Evolutionary conservation across 1,139 yeast genomes (phyloP), one percentile per base, ranked within the genome.

Genomic region (Zhuliangozyma blackwelliae): DNA sequence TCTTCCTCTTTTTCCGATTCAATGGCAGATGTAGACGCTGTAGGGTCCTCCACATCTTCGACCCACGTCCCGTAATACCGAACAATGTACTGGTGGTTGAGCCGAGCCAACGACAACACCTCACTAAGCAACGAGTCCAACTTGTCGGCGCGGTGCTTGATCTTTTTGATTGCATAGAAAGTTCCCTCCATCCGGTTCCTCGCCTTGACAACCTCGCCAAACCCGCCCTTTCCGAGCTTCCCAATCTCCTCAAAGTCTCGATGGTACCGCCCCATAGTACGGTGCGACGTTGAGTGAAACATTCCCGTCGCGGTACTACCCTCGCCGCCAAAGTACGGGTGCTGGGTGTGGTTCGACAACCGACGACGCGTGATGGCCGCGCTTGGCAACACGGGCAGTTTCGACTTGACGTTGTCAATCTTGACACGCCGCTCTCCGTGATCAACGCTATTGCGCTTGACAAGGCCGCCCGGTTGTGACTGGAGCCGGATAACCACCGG

Each of bases 41-140:
- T 26, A 20, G 43, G 35, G 6, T 46, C 51, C 23, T 40, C 46
- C 4, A 80, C 77, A 37, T 82, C 87, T 54, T 92, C 98, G 3
- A 92, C 77, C 99, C 98, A 94, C 0, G 97, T 95, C 2, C 97
- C 95, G 61, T 87, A 92, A 56, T 94, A 94, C 38, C 98, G 66
- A 2, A 94, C 98, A 33, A 94, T 96, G 57, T 88, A 89, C 54
- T 89, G 97, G 57, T 94, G 97, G 50, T 90, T 92, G 36, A 94
- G 68, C 44, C 98, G 71, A 0, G 97, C 96, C 48, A 94, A 72
- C 5, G 95, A 75, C 73, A 90, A 79, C 0, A 94, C 98, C 53
- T 94, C 98, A 45, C 88, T 87, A 38, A 94, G 64, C 38, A 92
- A 82, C 4, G 85, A 77, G 25, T 95, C 83, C 30, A 92, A 65